These are phyloP conservation scores for Stramenopiles sp. DNA, from an alignment of 352 stramenopile genomes.

Conservation along the genomic window DNA sequence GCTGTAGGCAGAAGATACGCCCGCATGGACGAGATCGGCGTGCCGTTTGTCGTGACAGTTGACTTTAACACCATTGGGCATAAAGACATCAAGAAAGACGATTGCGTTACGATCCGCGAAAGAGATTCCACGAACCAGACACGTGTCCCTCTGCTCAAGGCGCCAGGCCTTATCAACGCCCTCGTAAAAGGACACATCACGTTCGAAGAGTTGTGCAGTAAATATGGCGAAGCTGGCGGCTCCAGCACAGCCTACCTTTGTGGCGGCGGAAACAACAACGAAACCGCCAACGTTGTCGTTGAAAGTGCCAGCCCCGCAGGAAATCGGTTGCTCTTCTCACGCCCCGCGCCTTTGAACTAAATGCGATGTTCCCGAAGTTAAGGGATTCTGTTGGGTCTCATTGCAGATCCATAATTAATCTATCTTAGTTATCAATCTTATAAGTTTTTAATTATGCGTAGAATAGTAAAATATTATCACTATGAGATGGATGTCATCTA, in stretches of 20 bases:
- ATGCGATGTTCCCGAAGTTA: no score
- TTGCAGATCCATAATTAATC: no score
- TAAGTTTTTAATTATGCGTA: no score
- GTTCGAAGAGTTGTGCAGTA: neutral
- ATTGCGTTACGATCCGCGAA: constrained; percentile 88
- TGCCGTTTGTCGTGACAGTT: constrained; percentile 93
- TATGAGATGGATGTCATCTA: no score
- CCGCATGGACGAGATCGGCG: constrained; percentile 87
- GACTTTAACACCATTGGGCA: constrained; percentile 78
- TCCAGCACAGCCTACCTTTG: neutral
- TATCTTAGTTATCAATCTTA: no score
- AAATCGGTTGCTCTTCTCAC: neutral
- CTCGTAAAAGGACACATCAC: neutral
- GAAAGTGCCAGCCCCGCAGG: neutral
- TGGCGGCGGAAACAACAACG: neutral
- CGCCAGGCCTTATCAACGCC: neutral
- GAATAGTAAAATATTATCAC: no score
- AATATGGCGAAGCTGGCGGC: neutral
- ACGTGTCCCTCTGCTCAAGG: constrained; percentile 46
- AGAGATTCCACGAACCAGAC: constrained; percentile 90
- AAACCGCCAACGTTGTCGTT: neutral
- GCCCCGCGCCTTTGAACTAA: no score
- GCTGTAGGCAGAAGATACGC: constrained; percentile 86
- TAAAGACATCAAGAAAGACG: constrained; percentile 32
- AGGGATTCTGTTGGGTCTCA: no score